Evolutionary conservation across 2,329 filamentous ascomycete species (phyloP).

Genomic region (Sphaerulina vaccinii): DNA sequence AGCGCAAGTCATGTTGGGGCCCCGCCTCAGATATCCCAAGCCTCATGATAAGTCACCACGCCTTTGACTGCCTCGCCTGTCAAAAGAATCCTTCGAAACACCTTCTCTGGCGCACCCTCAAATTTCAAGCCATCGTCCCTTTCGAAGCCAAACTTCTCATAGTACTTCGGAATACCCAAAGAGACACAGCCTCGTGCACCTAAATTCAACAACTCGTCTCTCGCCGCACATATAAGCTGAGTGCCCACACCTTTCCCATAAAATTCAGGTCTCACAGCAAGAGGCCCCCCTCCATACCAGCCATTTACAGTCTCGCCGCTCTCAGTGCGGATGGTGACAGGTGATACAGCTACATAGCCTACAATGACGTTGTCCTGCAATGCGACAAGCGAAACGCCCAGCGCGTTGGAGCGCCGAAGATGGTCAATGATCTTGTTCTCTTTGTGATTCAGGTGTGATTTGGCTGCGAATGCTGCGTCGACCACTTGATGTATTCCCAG

Average conservation of each 20-base stretch:
- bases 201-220: neutral
- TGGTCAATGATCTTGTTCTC: constrained; percentile 12
- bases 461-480: constrained; percentile 9
- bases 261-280: constrained; percentile 1
- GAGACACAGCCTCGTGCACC: neutral
- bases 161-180: neutral
- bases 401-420: neutral
- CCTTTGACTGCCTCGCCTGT: neutral
- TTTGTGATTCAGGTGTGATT: constrained; percentile 15
- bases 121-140: neutral
- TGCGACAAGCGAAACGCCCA: constrained; percentile 10
- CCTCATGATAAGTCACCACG: neutral
- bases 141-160: neutral
- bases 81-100: neutral
- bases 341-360: constrained; percentile 1
- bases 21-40: neutral
- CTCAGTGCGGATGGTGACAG: neutral
- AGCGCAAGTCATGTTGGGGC: too few species aligned
- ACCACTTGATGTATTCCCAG: too few species aligned
- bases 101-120: neutral
- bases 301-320: neutral
- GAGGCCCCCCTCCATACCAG: constrained; percentile 3
- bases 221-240: neutral
- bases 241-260: neutral
- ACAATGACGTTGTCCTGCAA: neutral